Evolutionary conservation across 805 yeast genomes (phyloP).

Genomic region (Cyberlindnera sargentensis): DNA sequence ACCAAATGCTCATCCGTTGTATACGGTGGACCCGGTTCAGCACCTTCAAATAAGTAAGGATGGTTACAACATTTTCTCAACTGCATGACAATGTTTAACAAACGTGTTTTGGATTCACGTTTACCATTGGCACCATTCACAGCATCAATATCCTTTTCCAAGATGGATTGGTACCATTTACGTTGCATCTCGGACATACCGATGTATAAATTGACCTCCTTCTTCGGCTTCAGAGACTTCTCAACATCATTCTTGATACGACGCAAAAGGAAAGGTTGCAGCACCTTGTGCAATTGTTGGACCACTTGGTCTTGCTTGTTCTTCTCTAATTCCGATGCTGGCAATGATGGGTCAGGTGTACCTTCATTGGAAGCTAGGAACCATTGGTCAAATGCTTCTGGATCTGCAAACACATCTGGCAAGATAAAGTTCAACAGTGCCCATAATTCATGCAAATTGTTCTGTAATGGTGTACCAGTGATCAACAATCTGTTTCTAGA

Average conservation of each 20-base stretch:
- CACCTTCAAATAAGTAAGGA: conserved; percentile 80
- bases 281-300: conserved; percentile 65
- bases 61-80: conserved; percentile 80
- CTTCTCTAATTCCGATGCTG: conserved; percentile 28
- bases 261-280: conserved; percentile 68
- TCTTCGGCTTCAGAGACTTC: conserved; percentile 66
- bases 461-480: conserved; percentile 80
- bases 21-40: conserved; percentile 85
- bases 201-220: conserved; percentile 66
- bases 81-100: conserved; percentile 78
- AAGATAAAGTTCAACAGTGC: conserved; percentile 68
- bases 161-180: conserved; percentile 66
- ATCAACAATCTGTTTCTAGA: conserved; percentile 64
- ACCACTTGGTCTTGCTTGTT: conserved; percentile 44
- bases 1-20: conserved; percentile 82
- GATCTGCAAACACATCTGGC: conserved; percentile 73
- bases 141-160: conserved; percentile 79
- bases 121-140: conserved; percentile 77
- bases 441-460: conserved; percentile 76
- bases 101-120: conserved; percentile 67
- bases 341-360: conserved; percentile 27
- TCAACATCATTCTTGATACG: conserved; percentile 80
- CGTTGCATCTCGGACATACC: conserved; percentile 77
- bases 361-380: conserved; percentile 33
- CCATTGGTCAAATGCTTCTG: conserved; percentile 73